Base-by-base conservation (phyloP, 2,329 filamentous ascomycete genomes). In the Pseudocercospora musae region DNA sequence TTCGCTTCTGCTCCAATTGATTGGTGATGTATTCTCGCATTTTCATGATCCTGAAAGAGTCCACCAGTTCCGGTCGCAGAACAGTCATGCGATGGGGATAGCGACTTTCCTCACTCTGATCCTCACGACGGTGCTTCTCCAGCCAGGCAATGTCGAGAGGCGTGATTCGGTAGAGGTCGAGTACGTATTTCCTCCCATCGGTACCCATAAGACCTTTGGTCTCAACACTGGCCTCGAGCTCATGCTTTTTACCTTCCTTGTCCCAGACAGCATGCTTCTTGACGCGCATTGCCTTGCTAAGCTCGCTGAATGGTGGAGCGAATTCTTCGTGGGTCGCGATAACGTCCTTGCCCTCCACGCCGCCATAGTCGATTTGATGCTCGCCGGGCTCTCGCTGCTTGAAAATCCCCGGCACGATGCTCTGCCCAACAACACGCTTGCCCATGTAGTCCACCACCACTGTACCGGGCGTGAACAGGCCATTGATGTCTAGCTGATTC, bases 21-120 rank as follows among this genome's bases (percentile, higher is more conserved):
- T 84, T 85, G 72, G 90, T 89, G 31, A 97, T 88, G 82, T 92
- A 98, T 72, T 95, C 90, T 66, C 91, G 88, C 83, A 97, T 89
- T 80, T 94, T 96, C 69, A 85, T 82, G 68, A 93, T 89, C 75
- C 89, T 89, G 77, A 94, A 92, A 0, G 88, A 84, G 70, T 98
- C 94, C 20, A 99, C 87, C 29, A 99, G 84, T 78, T 99, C 95
- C 13, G 92, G 87, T 68, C 95, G 87, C 61, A 99, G 82, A 29
- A 97, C 92, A 1, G 95, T 92, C 95, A 99, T 99, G 50, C 92
- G 88, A 77, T 99, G 95, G 50, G 95, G 95, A 74, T 99, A 99
- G 62, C 85, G 81, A 57, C 80, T 69, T 77, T 78, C 59, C 80
- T 78, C 74, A 65, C 82, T 80, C 58, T 78, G 76, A 15, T 80